Base-by-base conservation (phyloP, 1,284 basidiomycete genomes). In the Trichosporon inkin region DNA sequence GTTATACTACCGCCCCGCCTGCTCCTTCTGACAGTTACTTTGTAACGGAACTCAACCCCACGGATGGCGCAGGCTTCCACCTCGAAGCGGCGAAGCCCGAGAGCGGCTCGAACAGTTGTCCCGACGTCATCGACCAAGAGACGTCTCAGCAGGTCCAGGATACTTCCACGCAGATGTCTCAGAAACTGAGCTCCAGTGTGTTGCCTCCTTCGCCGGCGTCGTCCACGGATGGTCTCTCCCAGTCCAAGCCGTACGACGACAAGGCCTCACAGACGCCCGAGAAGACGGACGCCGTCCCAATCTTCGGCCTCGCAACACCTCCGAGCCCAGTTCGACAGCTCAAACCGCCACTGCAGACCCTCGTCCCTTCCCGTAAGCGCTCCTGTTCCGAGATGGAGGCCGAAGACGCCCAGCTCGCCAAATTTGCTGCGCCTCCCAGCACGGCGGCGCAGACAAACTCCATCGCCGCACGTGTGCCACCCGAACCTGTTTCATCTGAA, bases 191-290 rank as follows among this genome's bases (percentile, higher is more conserved):
- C 24, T 28, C 14, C 44, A 49, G 22, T 24, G 28, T 10, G 14
- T 24, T 49, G 24, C 44, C 44, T 14, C 44, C 44, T 10, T 49
- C 44, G 44, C 44, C 44, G 16, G 44, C 44, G 14, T n/a, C 24
- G 16, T 49, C 44, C 7, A 19, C 44, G 6, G 44, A 32, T 7
- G 44, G 24, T 22, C 36, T 14, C 13, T 14, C 36, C 36, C 16
- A 16, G 17, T 28, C 8, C 22, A 22, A 28, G 14, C 28, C 8
- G 4, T 8, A 32, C 5, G 28, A 32, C 28, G 28, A 16, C 44
- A 49, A 49, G 44, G 44, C 44, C 22, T 32, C 24, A 2, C 44
- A 49, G 44, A 49, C 44, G 44, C 44, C 44, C 24, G 44, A 49
- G 6, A 49, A 49, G 44, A n/a, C 22, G 24, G 24, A 22, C 14